Evolutionary conservation across 2,329 filamentous ascomycete genomes (phyloP).

Genomic region (Paradendryphiella salina): DNA sequence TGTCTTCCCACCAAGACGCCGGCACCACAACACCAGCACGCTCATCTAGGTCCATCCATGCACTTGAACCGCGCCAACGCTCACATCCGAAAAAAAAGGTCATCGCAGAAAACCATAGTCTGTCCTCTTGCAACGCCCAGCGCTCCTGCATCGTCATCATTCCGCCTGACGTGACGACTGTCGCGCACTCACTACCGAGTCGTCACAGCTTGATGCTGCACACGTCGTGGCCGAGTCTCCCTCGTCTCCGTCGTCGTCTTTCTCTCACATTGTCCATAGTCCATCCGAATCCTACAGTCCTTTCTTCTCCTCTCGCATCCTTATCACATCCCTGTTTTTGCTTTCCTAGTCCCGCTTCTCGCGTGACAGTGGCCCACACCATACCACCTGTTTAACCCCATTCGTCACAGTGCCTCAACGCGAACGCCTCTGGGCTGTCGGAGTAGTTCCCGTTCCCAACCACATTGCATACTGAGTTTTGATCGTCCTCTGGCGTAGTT

Average conservation of each 20-base stretch:
- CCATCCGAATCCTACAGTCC: slow-evolving; percentile 1
- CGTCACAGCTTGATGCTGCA: neutral
- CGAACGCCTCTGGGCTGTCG: slow-evolving; percentile 14
- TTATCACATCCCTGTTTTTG: slow-evolving; percentile 11
- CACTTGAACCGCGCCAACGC: slow-evolving; percentile 9
- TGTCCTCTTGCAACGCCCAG: slow-evolving; percentile 5
- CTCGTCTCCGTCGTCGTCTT: neutral
- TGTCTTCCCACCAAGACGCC: slow-evolving; percentile 16
- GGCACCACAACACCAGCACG: slow-evolving; percentile 5
- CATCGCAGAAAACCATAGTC: slow-evolving; percentile 16
- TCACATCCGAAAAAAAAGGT: slow-evolving; percentile 16
- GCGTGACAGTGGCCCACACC: slow-evolving; percentile 28
- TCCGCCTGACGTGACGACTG: slow-evolving; percentile 12
- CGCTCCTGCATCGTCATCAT: slow-evolving; percentile 4
- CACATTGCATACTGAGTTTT: slow-evolving; percentile 13
- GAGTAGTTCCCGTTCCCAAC: slow-evolving; percentile 23
- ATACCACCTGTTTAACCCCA: slow-evolving; percentile 17
- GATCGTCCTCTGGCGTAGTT: slow-evolving; percentile 8
- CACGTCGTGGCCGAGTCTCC: too few species aligned
- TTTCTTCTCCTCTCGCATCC: slow-evolving; percentile 5
- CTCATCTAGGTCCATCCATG: slow-evolving; percentile 16
- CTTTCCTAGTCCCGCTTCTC: slow-evolving; percentile 16
- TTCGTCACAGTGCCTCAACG: slow-evolving; percentile 17
- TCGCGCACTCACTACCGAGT: neutral
- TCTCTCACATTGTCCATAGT: neutral